phyloP scores from a whole-genome alignment of 768 basidiomycete genomes.

The Podaxis rugospora region DNA sequence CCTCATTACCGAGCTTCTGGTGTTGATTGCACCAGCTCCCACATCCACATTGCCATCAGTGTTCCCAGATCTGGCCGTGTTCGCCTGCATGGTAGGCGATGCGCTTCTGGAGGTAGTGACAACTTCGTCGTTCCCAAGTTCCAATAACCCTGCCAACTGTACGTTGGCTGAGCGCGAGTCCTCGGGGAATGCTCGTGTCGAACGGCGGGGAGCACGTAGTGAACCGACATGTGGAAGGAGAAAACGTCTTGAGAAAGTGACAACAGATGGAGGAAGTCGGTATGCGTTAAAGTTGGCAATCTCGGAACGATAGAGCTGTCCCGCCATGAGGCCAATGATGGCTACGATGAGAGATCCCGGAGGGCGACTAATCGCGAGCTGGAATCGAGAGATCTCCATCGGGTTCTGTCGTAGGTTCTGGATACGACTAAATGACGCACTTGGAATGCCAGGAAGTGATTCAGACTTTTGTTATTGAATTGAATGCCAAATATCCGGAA shows the following conservation, averaged over 20 bases:
- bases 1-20: slow-evolving; percentile 51
- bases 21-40: slow-evolving; percentile 22
- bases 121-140: slow-evolving; percentile 47
- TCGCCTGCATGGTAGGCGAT: not conserved
- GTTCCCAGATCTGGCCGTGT: slow-evolving; percentile 12
- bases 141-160: slow-evolving; percentile 17
- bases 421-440: slow-evolving; percentile 33
- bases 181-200: slow-evolving; percentile 74
- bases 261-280: slow-evolving; percentile 60
- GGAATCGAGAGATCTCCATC: not conserved
- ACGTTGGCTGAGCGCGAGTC: slow-evolving; percentile 21
- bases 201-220: slow-evolving; percentile 56
- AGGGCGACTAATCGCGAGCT: slow-evolving; percentile 68
- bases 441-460: slow-evolving; percentile 69
- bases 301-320: slow-evolving; percentile 82
- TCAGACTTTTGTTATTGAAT: slow-evolving; percentile 72
- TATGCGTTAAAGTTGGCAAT: slow-evolving; percentile 74
- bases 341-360: slow-evolving; percentile 65
- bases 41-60: slow-evolving; percentile 17
- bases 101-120: slow-evolving; percentile 51
- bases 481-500: slow-evolving; percentile 73
- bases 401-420: not conserved
- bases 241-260: slow-evolving; percentile 51
- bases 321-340: slow-evolving; percentile 60
- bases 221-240: slow-evolving; percentile 68